phyloP scores from a whole-genome alignment of 78 protist species.

The Trichosphaerium sp. region DNA sequence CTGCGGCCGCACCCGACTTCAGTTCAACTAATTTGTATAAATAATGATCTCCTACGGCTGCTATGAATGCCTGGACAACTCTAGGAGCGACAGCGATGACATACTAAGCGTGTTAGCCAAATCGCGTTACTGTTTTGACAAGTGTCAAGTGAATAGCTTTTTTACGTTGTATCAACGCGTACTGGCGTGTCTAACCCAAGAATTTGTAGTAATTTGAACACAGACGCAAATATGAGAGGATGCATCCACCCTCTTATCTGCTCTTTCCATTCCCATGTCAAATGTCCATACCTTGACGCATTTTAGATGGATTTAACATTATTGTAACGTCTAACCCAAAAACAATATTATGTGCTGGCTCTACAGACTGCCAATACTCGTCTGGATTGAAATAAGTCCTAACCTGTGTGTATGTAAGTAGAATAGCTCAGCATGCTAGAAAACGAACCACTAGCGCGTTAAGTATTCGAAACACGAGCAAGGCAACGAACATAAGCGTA shows the following conservation, averaged over 20 bases:
- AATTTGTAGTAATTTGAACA: slow-evolving; percentile 10
- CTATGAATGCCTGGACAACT: slow-evolving; percentile 11
- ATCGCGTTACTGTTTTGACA: too few species aligned
- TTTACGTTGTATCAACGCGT: slow-evolving; percentile 3
- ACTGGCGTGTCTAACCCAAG: slow-evolving; percentile 39
- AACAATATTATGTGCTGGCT: slow-evolving; percentile 55
- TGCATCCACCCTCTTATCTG: slow-evolving; percentile 49
- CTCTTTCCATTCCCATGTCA: slow-evolving; percentile 72
- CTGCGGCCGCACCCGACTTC: background rate
- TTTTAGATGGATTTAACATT: background rate
- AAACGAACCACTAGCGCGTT: too few species aligned
- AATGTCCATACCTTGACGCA: slow-evolving; percentile 27
- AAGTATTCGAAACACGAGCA: too few species aligned
- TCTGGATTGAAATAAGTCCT: slow-evolving; percentile 57
- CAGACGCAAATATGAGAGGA: slow-evolving; percentile 28
- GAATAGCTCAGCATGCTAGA: too few species aligned
- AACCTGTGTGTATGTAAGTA: too few species aligned
- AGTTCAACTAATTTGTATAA: slow-evolving; percentile 13
- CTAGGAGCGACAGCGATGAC: slow-evolving; percentile 16
- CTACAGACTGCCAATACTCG: slow-evolving; percentile 67
- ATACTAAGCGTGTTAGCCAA: too few species aligned
- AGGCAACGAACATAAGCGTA: too few species aligned
- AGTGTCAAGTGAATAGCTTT: too few species aligned
- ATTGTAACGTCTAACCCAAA: slow-evolving; percentile 28
- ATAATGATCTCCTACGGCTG: slow-evolving; percentile 26